Evolutionary conservation across 2,329 filamentous ascomycete genomes (phyloP).

Genomic region (Pseudonectria buxi): DNA sequence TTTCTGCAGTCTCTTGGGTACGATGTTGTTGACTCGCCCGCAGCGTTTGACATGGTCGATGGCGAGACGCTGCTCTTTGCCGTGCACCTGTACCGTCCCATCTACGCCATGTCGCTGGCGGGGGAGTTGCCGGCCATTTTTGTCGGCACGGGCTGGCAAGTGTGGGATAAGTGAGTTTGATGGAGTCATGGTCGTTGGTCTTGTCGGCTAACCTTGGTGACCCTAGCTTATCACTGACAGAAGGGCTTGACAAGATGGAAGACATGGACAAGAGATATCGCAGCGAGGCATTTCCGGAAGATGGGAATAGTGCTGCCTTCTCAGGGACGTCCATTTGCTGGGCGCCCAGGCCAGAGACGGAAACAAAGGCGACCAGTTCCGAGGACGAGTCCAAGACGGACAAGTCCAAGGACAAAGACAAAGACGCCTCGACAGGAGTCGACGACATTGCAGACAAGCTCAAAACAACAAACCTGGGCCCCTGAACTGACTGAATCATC

Average conservation of each 20-base stretch:
- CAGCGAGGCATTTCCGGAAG: slow-evolving; percentile 15
- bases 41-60: slow-evolving; percentile 44
- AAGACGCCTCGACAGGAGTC: slow-evolving; percentile 7
- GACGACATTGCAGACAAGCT: slow-evolving; percentile 4
- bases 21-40: slow-evolving; percentile 42
- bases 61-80: slow-evolving; percentile 50
- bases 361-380: not conserved
- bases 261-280: slow-evolving; percentile 16
- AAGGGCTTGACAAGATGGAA: slow-evolving; percentile 15
- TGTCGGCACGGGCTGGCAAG: slow-evolving; percentile 48
- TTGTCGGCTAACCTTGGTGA: not conserved
- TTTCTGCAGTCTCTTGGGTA: slow-evolving; percentile 53
- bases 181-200: too few relatives aligned
- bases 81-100: slow-evolving; percentile 51
- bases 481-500: too few relatives aligned
- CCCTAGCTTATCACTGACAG: slow-evolving; percentile 9
- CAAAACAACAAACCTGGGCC: not conserved
- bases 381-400: not conserved
- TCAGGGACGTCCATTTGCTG: slow-evolving; percentile 23
- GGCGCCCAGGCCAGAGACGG: slow-evolving; percentile 3
- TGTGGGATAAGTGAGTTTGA: slow-evolving; percentile 42
- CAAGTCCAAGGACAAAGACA: not conserved
- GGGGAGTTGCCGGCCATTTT: slow-evolving; percentile 44
- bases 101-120: slow-evolving; percentile 46
- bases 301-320: slow-evolving; percentile 15